A percentile compares a stretch with the other conserved stretches of the same genome.
Evolutionary conservation across 345 rosid species (phyloP).

Genomic region (Populus deltoides): DNA sequence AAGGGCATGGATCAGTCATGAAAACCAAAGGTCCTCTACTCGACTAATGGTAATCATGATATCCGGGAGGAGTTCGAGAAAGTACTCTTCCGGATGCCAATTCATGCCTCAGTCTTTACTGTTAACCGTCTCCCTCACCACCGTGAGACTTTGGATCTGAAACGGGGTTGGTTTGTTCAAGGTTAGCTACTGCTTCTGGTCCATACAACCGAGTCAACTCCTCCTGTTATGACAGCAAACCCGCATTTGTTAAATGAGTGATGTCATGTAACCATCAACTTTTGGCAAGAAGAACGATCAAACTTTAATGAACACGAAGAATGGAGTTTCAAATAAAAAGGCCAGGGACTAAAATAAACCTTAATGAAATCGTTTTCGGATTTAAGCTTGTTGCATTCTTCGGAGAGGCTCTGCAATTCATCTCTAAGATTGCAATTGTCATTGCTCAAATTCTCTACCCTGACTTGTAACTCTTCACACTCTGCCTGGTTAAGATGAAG

Average conservation of each 20-base stretch:
- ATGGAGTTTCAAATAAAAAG: background rate
- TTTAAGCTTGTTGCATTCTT: conserved; percentile 83
- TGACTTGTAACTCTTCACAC: conserved; percentile 85
- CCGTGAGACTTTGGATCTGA: conserved; percentile 28
- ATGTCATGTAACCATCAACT: background rate
- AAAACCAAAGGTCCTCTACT: conserved; percentile 14
- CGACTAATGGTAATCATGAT: conserved; percentile 6
- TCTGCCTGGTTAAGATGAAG: conserved; percentile 52
- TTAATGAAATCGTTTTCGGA: conserved; percentile 77
- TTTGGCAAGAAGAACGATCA: background rate
- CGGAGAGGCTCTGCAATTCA: conserved; percentile 76
- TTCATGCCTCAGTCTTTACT: background rate
- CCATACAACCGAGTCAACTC: conserved; percentile 67
- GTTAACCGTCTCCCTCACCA: conserved; percentile 40
- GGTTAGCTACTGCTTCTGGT: conserved; percentile 66
- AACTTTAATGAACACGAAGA: background rate
- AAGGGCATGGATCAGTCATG: conserved; percentile 23
- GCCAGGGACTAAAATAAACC: conserved; percentile 31
- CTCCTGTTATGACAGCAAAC: conserved; percentile 48
- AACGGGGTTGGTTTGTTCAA: conserved; percentile 44
- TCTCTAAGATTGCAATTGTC: conserved; percentile 71
- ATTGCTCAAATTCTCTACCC: conserved; percentile 57
- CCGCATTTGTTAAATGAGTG: background rate
- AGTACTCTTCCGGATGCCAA: conserved; percentile 2
- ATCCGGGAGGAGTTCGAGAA: conserved; percentile 7